Conservation (phyloP, 2,329 filamentous ascomycete genomes). For the Sclerotinia spermophila region DNA sequence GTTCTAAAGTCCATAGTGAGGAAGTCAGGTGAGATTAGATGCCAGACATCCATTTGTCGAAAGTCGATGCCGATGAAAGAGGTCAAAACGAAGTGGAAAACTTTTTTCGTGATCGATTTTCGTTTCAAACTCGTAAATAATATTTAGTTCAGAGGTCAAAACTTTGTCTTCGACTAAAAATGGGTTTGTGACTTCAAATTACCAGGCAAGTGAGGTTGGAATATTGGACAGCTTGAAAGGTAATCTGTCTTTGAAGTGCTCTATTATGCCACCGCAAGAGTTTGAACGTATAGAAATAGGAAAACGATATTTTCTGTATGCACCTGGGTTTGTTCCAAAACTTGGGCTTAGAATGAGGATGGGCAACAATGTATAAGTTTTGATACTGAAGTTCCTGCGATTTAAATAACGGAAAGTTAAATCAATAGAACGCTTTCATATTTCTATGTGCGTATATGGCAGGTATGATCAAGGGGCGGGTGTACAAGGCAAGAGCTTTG, state of each 20-base stretch:
- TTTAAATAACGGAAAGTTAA: neutral
- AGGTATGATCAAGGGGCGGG: neutral
- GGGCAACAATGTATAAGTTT: neutral
- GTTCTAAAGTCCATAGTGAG: neutral
- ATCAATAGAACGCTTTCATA: neutral
- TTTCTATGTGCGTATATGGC: neutral
- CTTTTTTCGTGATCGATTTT: neutral
- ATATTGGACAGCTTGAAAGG: neutral
- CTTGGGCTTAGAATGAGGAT: neutral
- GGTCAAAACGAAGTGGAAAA: no score
- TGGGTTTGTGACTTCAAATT: neutral
- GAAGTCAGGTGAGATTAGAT: neutral
- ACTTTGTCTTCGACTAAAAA: neutral
- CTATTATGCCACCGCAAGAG: neutral
- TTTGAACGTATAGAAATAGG: no score
- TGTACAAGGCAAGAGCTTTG: neutral
- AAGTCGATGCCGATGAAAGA: neutral
- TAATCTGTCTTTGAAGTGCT: neutral
- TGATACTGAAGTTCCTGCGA: neutral
- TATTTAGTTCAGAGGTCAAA: neutral
- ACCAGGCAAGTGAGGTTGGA: neutral
- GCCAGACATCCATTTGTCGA: neutral
- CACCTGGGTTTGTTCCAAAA: no score
- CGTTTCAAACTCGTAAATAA: neutral
- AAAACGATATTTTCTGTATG: no score